Evolutionary conservation across 2,329 filamentous ascomycete species (phyloP).

Genomic region (Gaeumannomyces sp.): DNA sequence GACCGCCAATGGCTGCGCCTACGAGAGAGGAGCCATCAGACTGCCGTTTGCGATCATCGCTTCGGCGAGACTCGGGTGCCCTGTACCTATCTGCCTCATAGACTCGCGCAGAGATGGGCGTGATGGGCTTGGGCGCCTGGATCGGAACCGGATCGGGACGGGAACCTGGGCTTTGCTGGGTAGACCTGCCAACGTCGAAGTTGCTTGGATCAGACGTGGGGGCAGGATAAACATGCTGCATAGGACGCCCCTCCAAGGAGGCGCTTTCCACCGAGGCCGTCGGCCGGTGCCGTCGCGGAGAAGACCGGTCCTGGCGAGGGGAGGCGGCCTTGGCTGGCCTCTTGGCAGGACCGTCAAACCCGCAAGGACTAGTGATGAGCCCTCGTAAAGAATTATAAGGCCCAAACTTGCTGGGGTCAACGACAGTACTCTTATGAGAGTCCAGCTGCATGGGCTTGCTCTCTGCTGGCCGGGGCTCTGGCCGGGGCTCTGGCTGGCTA

Average conservation of each 20-base stretch:
- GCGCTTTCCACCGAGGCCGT: conserved; percentile 29
- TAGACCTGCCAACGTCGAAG: conserved; percentile 50
- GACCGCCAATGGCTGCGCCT: conserved; percentile 40
- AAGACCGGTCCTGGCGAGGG: conserved; percentile 25
- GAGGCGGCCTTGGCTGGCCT: background rate
- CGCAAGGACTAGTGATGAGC: conserved; percentile 48
- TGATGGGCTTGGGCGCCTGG: conserved; percentile 78
- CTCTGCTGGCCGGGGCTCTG: background rate
- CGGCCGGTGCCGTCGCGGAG: conserved; percentile 25
- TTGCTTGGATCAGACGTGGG: conserved; percentile 58
- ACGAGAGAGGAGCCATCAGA: conserved; percentile 34
- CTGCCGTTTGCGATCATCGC: conserved; percentile 19
- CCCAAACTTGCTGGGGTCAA: conserved; percentile 54
- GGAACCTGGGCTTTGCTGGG: conserved; percentile 11
- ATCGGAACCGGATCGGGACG: conserved; percentile 60
- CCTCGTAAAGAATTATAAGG: conserved; percentile 56
- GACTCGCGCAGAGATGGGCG: conserved; percentile 63
- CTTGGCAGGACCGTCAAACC: conserved; percentile 37
- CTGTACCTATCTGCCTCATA: conserved; percentile 42
- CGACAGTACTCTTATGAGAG: conserved; percentile 41
- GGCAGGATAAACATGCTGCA: conserved; percentile 62
- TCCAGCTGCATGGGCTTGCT: conserved; percentile 21
- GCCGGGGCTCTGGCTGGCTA: conserved; percentile 15
- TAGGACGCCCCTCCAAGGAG: conserved; percentile 30
- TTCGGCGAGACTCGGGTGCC: conserved; percentile 25